Base-by-base conservation (phyloP, 345 rosid species). In the Chamaenerion angustifolium region DNA sequence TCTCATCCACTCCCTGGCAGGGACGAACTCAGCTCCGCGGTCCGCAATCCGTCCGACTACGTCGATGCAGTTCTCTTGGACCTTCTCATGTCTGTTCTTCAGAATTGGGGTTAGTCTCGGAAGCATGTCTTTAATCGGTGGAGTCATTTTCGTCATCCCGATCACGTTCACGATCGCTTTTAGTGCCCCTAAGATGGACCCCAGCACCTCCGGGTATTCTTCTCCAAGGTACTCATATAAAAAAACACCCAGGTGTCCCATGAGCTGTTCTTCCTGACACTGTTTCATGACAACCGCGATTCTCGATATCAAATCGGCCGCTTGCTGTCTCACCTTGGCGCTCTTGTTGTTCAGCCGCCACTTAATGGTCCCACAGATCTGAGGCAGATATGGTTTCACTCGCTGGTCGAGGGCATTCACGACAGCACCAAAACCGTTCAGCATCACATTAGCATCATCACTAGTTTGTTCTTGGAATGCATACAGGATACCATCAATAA, bases 61-160 rank as follows among this genome's bases (percentile, higher is more conserved):
- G 54, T 92, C 99, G 43, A 93, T 88, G 58, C 99, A 93, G 64
- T 93, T 93, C 66, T 93, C 99, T 67, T 93, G 99, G 57, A 93
- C 96, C 60, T 93, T 93, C 82, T 93, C 99, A 17, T 93, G 99
- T 54, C 96, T 82, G 64, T 93, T 93, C 83, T 93, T 93, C 84
- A 93, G 69, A 49, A 93, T 84, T 3, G 99, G 99, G 1, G 99
- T 88, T 74, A 93, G 71, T 58, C 99, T 76, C 16, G 99, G 99
- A 64, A 93, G 99, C 70, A 93, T 70, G 68, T 93, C 99, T 73
- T 93, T 93, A 23, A 93, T 93, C 12, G 99, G 96, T 46, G 99
- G 99, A 14, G 99, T 88, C 99, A 88, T 93, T 69, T 93, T 93
- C 1, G 99, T 87, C 96, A 93, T 93, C 68, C 99, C 99, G 57